phyloP scores from a whole-genome alignment of 768 basidiomycete species.

The Tricholoma saponaceum region DNA sequence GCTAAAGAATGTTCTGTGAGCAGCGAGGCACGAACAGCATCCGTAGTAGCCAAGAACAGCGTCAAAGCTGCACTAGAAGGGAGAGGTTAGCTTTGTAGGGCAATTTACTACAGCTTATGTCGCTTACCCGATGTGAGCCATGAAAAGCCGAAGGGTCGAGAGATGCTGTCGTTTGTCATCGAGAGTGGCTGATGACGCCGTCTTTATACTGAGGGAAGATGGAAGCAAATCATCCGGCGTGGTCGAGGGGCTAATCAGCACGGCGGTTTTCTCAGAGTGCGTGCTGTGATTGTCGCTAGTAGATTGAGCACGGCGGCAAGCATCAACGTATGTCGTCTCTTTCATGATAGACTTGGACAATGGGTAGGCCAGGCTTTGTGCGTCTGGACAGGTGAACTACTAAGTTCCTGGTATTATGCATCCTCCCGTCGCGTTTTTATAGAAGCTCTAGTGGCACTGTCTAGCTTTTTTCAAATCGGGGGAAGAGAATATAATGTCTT shows the following conservation, averaged over 20 bases:
- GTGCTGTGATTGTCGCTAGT: not conserved
- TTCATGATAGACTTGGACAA: not conserved
- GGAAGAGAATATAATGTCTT: conserved; percentile 20
- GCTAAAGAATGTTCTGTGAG: not conserved
- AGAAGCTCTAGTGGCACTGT: conserved; percentile 19
- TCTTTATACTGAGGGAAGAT: conserved; percentile 25
- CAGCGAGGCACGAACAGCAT: conserved; percentile 46
- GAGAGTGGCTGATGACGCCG: conserved; percentile 27
- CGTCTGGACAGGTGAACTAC: not conserved
- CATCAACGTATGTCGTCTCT: not conserved
- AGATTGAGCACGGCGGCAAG: not conserved
- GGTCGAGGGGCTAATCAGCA: not conserved
- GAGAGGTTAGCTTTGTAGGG: conserved; percentile 1
- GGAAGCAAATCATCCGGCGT: conserved; percentile 2
- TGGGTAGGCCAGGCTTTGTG: not conserved
- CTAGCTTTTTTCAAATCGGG: conserved; percentile 21
- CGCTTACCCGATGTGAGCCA: conserved; percentile 65
- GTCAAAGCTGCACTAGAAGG: conserved; percentile 65
- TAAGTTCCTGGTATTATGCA: conserved; percentile 4
- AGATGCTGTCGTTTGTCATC: conserved; percentile 27
- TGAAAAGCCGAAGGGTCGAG: conserved; percentile 54
- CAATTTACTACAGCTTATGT: not conserved
- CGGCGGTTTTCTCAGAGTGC: not conserved
- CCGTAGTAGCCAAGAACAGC: conserved; percentile 83
- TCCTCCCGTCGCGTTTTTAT: conserved; percentile 22